Percentiles rank a stretch among this genome's conserved stretches.
These are phyloP conservation scores for Leccinum olivaceoglutinosum DNA, from an alignment of 1,284 basidiomycete genomes.

Conservation along the genomic window DNA sequence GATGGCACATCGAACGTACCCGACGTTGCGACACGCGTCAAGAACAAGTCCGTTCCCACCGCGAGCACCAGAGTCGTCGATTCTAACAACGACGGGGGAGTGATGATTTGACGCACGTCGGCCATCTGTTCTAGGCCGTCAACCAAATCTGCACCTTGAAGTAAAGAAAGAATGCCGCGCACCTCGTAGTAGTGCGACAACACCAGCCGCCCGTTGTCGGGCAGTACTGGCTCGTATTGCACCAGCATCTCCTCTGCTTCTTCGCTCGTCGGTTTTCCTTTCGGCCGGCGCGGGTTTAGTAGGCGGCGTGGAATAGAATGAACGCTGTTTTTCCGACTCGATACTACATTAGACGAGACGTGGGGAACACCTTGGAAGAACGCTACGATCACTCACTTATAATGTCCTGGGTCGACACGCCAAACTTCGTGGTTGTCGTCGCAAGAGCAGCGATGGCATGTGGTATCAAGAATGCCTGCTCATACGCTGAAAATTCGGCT, in stretches of 20 bases:
- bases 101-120: slow-evolving; percentile 60
- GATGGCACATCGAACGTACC: slow-evolving; percentile 92
- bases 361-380: neutral
- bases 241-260: slow-evolving; percentile 86
- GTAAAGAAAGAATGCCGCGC: slow-evolving; percentile 13
- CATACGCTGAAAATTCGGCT: slow-evolving; percentile 49
- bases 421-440: slow-evolving; percentile 80
- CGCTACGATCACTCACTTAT: slow-evolving; percentile 52
- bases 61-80: slow-evolving; percentile 88
- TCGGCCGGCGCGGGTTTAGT: slow-evolving; percentile 83
- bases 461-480: slow-evolving; percentile 72
- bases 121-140: slow-evolving; percentile 44
- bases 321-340: slow-evolving; percentile 73
- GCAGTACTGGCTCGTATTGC: slow-evolving; percentile 78
- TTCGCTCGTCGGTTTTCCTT: slow-evolving; percentile 67
- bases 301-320: slow-evolving; percentile 70
- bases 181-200: slow-evolving; percentile 80
- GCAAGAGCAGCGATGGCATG: slow-evolving; percentile 64
- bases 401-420: slow-evolving; percentile 84
- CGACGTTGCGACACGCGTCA: slow-evolving; percentile 79
- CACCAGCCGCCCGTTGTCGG: slow-evolving; percentile 67
- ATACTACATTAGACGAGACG: slow-evolving; percentile 44
- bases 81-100: slow-evolving; percentile 83
- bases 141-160: neutral
- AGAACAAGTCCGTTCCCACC: slow-evolving; percentile 85